Conservation (phyloP, 257 asterid genomes). For the Solanum habrochaites region DNA sequence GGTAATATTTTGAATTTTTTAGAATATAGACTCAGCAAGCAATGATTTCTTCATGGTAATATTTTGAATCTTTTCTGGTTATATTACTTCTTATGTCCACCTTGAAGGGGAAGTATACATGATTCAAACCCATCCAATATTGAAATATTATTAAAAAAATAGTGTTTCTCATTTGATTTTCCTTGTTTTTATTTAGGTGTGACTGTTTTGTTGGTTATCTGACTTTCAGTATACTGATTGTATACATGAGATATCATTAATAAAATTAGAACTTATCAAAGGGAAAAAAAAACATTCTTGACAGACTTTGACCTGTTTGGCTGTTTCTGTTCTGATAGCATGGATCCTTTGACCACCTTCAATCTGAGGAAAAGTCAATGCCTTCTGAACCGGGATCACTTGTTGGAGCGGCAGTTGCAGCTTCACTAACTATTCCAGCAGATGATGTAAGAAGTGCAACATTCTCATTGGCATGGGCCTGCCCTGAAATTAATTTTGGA, state of each 20-base stretch:
- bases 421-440: constrained; percentile 68
- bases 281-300: constrained; percentile 6
- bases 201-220: not conserved
- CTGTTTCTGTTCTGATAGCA: constrained; percentile 35
- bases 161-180: not conserved
- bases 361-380: constrained; percentile 45
- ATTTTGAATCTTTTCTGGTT: not conserved
- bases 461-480: constrained; percentile 85
- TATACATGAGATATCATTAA: not conserved
- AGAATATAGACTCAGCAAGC: not conserved
- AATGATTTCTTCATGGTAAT: not conserved
- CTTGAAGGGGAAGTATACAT: not conserved
- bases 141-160: not conserved
- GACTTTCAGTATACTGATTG: not conserved
- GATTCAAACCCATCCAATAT: not conserved
- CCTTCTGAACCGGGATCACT: constrained; percentile 78
- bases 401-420: constrained; percentile 90
- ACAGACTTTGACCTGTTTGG: constrained; percentile 11
- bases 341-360: constrained; percentile 82
- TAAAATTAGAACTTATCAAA: not conserved
- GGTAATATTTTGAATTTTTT: not conserved
- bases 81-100: not conserved
- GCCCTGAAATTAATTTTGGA: constrained; percentile 69
- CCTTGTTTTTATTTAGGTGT: not conserved
- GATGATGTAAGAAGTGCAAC: constrained; percentile 47